Base-by-base conservation (phyloP, 2,329 filamentous ascomycete genomes). In the Biscogniauxia sp. region DNA sequence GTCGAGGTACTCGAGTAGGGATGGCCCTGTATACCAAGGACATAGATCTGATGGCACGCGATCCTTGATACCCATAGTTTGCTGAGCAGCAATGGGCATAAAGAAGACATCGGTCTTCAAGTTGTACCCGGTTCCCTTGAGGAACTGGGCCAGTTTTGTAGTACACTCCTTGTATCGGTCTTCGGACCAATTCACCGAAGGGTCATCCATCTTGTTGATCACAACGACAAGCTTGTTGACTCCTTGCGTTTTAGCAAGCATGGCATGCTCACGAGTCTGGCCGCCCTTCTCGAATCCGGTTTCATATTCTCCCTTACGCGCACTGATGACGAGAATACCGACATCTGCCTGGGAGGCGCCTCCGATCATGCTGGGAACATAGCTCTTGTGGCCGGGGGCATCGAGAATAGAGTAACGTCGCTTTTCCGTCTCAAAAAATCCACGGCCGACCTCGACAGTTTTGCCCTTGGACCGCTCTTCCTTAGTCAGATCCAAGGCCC, bases 201-300 rank as follows among this genome's bases (percentile, higher is more conserved):
- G 82, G 74, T 99, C 95, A 74, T 99, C 95, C 96, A 99, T 99
- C 84, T 99, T 99, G 86, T 99, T 99, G 75, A 97, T 93, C 57
- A 85, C 95, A 28, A 99, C 89, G 53, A 98, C 83, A 59, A 99
- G 84, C 80, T 97, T 97, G 84, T 96, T 96, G 62, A 99, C 95
- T 78, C 95, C 95, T 75, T 97, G 94, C 0, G 96, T 99, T 80
- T 98, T 97, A 68, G 96, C 96, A 74, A 99, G 84, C 82, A 99
- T 92, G 59, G 96, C 95, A 78, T 98, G 94, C 84, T 99, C 95
- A 74, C 95, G 87, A 57, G 95, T 99, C 78, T 99, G 95, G 45
- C 95, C 94, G 65, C 95, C 95, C 57, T 92, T 74, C 82, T 99
- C 95, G 75, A 99, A 99, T 55, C 95, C 95, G 37, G 95, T 98